Evolutionary conservation across 345 rosid species (phyloP), one percentile per base, ranked within the genome.

Genomic region (Theobroma cacao): DNA sequence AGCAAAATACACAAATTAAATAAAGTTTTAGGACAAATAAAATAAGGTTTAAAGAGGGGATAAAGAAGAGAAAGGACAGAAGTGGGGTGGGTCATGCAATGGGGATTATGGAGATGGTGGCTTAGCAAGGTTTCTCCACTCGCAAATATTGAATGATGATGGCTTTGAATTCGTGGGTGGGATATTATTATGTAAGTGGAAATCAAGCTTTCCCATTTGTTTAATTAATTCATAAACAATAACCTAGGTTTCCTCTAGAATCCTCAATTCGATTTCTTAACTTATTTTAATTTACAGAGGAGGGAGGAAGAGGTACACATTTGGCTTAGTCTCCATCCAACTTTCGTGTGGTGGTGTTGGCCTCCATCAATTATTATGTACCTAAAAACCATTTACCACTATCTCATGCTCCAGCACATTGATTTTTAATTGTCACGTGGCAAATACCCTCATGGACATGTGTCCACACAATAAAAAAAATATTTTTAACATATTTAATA

Each of bases 41-140:
- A 45, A 69, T 47, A 45, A 69, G 24, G 66, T 5, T 61, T 11
- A 30, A 61, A 13, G 9, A 52, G 56, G 56, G 18, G n/a, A 18
- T 17, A 52, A 52, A 52, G 56, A 33, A 47, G 36, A 6, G 22
- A 41, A 41, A 41, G 45, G 45, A 41, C 1, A 41, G 45, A 41
- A 0, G 38, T 43, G 73, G 34, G 48, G 55, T 24, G 55, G 55
- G 70, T 64, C 47, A 64, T 9, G 30, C 13, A 26, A 68, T 58
- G 67, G 75, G 75, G 80, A 56, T 78, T 52, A 41, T 75, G 82
- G 72, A 78, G 74, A 69, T 28, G 24, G 38, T 69, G 58, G 74
- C 56, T 47, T 69, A 47, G 38, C 74, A 17, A 69, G 53, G 81
- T 67, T 70, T 75, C 84, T 85, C 92, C 90, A 85, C 89, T 83